Conservation (phyloP, 495 filamentous ascomycete genomes). For the Symbiotaphrina buchneri region DNA sequence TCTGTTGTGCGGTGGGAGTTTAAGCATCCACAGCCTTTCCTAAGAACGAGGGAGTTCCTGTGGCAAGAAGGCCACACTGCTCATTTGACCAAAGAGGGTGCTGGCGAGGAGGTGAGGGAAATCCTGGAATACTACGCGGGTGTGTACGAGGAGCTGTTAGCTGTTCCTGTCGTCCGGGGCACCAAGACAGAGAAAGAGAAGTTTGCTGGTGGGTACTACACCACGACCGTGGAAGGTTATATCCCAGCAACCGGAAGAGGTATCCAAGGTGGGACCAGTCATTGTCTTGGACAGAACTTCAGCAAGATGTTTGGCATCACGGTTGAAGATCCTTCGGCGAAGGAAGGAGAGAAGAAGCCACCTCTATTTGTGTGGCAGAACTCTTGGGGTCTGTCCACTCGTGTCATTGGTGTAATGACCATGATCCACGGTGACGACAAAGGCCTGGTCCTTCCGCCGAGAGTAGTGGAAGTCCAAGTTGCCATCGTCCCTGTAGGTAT, state of each 20-base stretch:
- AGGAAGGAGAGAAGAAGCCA: conserved; percentile 45
- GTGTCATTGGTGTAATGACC: conserved; percentile 91
- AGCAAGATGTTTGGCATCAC: conserved; percentile 96
- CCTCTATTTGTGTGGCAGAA: conserved; percentile 88
- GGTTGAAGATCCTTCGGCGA: conserved; percentile 70
- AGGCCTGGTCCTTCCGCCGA: conserved; percentile 76
- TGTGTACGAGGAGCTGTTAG: conserved; percentile 80
- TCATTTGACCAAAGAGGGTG: conserved; percentile 56
- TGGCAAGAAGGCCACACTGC: conserved; percentile 99
- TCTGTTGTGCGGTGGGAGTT: conserved; percentile 96
- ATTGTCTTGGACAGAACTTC: conserved; percentile 93
- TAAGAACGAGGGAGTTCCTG: conserved; percentile 80
- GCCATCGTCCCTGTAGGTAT: conserved; percentile 88
- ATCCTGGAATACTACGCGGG: conserved; percentile 86
- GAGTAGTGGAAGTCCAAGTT: conserved; percentile 67
- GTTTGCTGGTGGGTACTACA: conserved; percentile 90
- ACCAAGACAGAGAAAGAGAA: conserved; percentile 88
- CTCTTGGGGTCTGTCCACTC: conserved; percentile 92
- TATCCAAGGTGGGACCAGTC: conserved; percentile 87
- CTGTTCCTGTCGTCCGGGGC: conserved; percentile 80
- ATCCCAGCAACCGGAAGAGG: conserved; percentile 86
- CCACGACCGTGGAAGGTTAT: conserved; percentile 85
- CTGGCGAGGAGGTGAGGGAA: conserved; percentile 64
- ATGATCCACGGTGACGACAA: conserved; percentile 93
- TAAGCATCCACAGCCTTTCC: conserved; percentile 89